A percentile compares a stretch with the other conserved stretches of the same genome.
These are phyloP conservation scores for Coemansia guatemalensis DNA, from an alignment of 192 early-diverging fungal species.

Conservation along the genomic window DNA sequence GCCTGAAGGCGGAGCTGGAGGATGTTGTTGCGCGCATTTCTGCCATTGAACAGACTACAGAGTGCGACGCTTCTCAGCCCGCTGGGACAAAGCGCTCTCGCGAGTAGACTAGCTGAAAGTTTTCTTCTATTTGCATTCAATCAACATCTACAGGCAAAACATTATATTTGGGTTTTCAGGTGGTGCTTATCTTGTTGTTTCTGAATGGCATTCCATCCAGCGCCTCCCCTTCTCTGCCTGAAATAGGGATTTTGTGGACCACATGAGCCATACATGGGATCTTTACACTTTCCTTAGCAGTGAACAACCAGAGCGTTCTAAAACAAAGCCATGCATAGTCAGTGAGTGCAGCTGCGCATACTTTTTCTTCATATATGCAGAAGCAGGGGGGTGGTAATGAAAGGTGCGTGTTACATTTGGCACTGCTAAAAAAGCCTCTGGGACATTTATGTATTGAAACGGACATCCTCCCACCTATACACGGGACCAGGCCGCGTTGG, in stretches of 20 bases:
- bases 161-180: not conserved
- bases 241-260: not conserved
- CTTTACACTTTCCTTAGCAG: too few species aligned
- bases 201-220: not conserved
- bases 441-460: conserved; percentile 12
- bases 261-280: not conserved
- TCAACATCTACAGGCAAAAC: not conserved
- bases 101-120: conserved; percentile 14
- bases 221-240: not conserved
- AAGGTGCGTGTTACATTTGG: not conserved
- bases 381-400: conserved; percentile 2
- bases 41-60: conserved; percentile 5
- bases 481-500: conserved; percentile 3
- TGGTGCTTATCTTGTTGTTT: not conserved
- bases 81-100: conserved; percentile 41
- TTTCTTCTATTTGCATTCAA: not conserved
- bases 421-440: not conserved
- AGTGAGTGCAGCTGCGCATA: too few species aligned
- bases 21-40: conserved; percentile 60
- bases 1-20: conserved; percentile 60
- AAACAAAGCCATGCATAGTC: too few species aligned
- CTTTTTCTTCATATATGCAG: too few species aligned
- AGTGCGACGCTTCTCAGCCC: not conserved
- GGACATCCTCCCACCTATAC: conserved; percentile 29
- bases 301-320: too few species aligned